A percentile compares a stretch with the other conserved stretches of the same genome.
Conservation (phyloP, 768 basidiomycete species). For the Lactarius sp. region DNA sequence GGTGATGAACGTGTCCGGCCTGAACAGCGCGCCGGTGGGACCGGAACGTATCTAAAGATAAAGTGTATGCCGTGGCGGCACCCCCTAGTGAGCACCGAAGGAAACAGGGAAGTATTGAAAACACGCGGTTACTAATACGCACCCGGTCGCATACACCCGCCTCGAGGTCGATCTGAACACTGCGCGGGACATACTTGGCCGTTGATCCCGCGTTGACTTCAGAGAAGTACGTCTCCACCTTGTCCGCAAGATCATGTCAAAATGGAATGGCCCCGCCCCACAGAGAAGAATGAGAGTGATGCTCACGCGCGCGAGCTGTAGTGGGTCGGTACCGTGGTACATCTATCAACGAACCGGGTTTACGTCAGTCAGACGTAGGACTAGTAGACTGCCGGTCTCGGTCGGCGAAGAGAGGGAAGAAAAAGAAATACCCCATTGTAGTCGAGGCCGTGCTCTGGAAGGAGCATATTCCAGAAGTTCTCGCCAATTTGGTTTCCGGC, state of each 20-base stretch:
- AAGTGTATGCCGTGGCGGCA: conserved; percentile 3
- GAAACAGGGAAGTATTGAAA: neutral
- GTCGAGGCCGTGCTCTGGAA: conserved; percentile 82
- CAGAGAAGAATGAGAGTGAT: neutral
- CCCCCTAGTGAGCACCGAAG: neutral
- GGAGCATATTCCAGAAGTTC: conserved; percentile 84
- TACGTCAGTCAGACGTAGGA: neutral
- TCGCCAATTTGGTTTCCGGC: conserved; percentile 80
- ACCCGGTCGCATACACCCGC: conserved; percentile 78
- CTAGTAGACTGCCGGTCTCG: neutral
- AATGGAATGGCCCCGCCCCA: neutral
- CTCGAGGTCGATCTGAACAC: conserved; percentile 88
- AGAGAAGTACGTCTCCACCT: conserved; percentile 82
- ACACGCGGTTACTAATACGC: conserved; percentile 27
- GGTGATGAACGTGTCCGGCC: conserved; percentile 80
- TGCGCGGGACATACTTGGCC: conserved; percentile 83
- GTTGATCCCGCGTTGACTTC: conserved; percentile 49
- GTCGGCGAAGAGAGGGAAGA: neutral
- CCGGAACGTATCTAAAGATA: conserved; percentile 57
- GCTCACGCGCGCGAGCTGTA: conserved; percentile 67
- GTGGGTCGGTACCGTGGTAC: conserved; percentile 68
- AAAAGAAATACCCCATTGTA: conserved; percentile 49
- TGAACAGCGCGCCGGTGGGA: conserved; percentile 67
- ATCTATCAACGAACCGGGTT: conserved; percentile 21
- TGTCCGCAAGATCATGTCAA: neutral